Conservation (phyloP, 164 flowering plant genomes). For the Aristolochia fimbriata region DNA sequence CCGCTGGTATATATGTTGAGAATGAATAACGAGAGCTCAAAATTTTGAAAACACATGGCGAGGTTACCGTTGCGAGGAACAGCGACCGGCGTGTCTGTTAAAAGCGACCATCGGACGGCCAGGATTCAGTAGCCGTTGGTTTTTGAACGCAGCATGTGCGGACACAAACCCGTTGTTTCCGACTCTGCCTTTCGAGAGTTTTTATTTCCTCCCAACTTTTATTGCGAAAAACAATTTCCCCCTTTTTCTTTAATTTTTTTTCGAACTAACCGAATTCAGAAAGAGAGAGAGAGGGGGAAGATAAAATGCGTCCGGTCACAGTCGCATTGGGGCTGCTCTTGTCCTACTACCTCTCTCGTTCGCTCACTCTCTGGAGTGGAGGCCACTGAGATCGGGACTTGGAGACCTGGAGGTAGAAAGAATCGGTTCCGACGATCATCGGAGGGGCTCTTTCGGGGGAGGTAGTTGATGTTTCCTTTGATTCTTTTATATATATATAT, state of each 20-base stretch:
- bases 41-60: conserved; percentile 12
- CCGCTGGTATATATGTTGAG: too few relatives aligned
- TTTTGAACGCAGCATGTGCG: conserved; percentile 21
- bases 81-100: conserved; percentile 27
- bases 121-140: conserved; percentile 67
- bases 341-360: conserved; percentile 3
- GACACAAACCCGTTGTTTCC: conserved; percentile 47
- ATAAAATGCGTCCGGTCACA: background rate
- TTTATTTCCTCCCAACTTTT: background rate
- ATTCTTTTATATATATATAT: too few relatives aligned
- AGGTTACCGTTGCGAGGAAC: conserved; percentile 8
- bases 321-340: conserved; percentile 17
- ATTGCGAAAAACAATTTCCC: too few relatives aligned
- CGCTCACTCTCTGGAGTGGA: background rate
- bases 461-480: too few relatives aligned
- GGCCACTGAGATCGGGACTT: too few relatives aligned
- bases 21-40: conserved; percentile 4
- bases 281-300: conserved; percentile 4
- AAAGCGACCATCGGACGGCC: conserved; percentile 37
- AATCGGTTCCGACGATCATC: too few relatives aligned
- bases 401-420: too few relatives aligned
- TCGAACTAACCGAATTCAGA: background rate
- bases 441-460: too few relatives aligned
- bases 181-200: conserved; percentile 14
- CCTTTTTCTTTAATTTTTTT: background rate